Percentiles rank a stretch among this genome's conserved stretches.
Conservation (phyloP, 2,329 filamentous ascomycete species). For the Rachicladosporium sp. region DNA sequence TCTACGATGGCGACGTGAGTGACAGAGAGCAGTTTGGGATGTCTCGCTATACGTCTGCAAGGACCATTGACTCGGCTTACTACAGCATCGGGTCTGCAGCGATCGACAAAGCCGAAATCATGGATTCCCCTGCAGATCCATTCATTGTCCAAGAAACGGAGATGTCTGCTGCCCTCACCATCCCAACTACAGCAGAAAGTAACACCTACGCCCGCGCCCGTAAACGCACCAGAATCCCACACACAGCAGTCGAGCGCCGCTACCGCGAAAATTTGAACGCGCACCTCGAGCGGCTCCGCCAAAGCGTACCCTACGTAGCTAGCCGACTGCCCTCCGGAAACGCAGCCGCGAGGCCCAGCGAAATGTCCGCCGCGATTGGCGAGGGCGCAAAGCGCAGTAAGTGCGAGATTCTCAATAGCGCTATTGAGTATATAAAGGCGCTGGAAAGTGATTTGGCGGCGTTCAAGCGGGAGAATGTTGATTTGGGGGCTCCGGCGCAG, state of each 20-base stretch:
- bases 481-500: slow-evolving; percentile 15
- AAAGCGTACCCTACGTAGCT: slow-evolving; percentile 20
- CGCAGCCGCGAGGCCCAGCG: too few relatives aligned
- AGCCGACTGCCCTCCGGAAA: slow-evolving; percentile 10
- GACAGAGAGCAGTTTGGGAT: too few relatives aligned
- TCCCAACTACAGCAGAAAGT: slow-evolving; percentile 7
- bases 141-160: too few relatives aligned
- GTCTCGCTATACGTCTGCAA: too few relatives aligned
- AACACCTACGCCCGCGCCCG: slow-evolving; percentile 13
- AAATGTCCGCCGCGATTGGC: slow-evolving; percentile 4
- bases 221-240: slow-evolving; percentile 24
- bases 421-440: slow-evolving; percentile 22
- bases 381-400: slow-evolving; percentile 25
- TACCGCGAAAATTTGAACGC: slow-evolving; percentile 26
- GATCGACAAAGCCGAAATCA: too few relatives aligned
- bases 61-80: too few relatives aligned
- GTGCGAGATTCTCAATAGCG: slow-evolving; percentile 23
- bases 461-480: slow-evolving; percentile 16
- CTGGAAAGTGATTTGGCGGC: slow-evolving; percentile 17
- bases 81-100: too few relatives aligned
- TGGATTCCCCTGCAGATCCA: too few relatives aligned
- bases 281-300: slow-evolving; percentile 22
- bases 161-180: slow-evolving; percentile 6
- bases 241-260: slow-evolving; percentile 22
- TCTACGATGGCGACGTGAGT: too few relatives aligned